A percentile compares a stretch with the other conserved stretches of the same genome.
Evolutionary conservation across 2,329 filamentous ascomycete species (phyloP).

Genomic region (Paecilomyces sp.): DNA sequence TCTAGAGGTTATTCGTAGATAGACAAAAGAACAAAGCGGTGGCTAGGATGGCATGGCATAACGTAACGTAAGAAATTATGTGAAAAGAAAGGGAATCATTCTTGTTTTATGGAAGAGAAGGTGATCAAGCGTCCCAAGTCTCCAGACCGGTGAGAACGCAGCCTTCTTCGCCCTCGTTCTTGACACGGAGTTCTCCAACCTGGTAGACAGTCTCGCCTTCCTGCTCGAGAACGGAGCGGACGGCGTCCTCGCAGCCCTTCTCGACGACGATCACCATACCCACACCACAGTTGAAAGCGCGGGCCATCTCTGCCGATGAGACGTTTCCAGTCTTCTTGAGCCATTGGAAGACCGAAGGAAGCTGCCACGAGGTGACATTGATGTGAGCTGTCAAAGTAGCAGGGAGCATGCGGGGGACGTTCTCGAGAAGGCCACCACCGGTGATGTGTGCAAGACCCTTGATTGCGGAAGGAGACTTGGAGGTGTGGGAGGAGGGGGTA

Average conservation of each 20-base stretch:
- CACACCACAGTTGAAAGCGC: slow-evolving; percentile 90
- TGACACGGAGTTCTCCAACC: slow-evolving; percentile 64
- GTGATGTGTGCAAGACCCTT: slow-evolving; percentile 98
- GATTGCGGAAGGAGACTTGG: slow-evolving; percentile 46
- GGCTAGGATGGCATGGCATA: too few relatives aligned
- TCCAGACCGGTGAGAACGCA: slow-evolving; percentile 59
- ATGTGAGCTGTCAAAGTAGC: slow-evolving; percentile 70
- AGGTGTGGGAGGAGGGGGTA: slow-evolving; percentile 8
- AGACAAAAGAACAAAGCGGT: background rate
- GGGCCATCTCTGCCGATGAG: slow-evolving; percentile 69
- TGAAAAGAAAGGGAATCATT: slow-evolving; percentile 5
- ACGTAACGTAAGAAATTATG: slow-evolving; percentile 5
- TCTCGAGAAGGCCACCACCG: slow-evolving; percentile 85
- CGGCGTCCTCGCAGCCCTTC: slow-evolving; percentile 54
- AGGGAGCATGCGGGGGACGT: slow-evolving; percentile 90
- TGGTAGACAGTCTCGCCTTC: slow-evolving; percentile 70
- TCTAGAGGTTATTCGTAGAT: background rate
- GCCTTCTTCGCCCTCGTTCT: slow-evolving; percentile 46
- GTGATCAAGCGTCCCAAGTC: slow-evolving; percentile 28
- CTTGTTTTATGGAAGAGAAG: background rate
- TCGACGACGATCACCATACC: slow-evolving; percentile 88
- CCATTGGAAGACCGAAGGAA: slow-evolving; percentile 80
- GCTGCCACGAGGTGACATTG: slow-evolving; percentile 66
- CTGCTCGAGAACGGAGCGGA: slow-evolving; percentile 53
- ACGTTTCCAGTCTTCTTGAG: slow-evolving; percentile 67